A percentile compares a stretch with the other conserved stretches of the same genome.
Conservation (phyloP, 179 eudicot species). For the Carnegiea gigantea region DNA sequence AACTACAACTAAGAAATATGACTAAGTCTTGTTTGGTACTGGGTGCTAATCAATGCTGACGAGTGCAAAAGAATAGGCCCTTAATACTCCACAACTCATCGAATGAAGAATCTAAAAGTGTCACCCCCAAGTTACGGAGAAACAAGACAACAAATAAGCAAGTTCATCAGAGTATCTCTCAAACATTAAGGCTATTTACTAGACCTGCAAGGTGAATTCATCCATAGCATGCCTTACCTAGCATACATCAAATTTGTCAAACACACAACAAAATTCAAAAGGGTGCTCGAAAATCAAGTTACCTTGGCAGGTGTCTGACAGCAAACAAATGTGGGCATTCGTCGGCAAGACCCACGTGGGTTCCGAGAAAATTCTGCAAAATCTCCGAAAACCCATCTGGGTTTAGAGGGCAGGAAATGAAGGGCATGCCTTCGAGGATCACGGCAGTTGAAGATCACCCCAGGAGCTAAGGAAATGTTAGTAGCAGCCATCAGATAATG, state of each 20-base stretch:
- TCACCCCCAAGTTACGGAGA: background rate
- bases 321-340: conserved; percentile 10
- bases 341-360: conserved; percentile 5
- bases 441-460: conserved; percentile 20
- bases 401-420: conserved; percentile 18
- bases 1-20: too few species aligned
- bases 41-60: too few species aligned
- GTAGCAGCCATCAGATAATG: conserved; percentile 18
- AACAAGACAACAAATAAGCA: background rate
- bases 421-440: conserved; percentile 27
- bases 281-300: background rate
- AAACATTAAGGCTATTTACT: background rate
- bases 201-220: background rate
- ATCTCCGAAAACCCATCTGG: conserved; percentile 24
- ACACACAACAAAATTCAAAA: background rate
- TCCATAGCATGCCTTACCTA: background rate
- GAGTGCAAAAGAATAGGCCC: too few species aligned
- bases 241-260: too few species aligned
- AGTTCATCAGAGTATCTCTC: background rate
- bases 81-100: too few species aligned
- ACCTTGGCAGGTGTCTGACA: conserved; percentile 28
- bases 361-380: conserved; percentile 14
- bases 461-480: conserved; percentile 16
- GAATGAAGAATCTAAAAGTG: background rate
- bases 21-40: too few species aligned